Conservation (phyloP, 257 asterid genomes). For the Solanum virginianum region DNA sequence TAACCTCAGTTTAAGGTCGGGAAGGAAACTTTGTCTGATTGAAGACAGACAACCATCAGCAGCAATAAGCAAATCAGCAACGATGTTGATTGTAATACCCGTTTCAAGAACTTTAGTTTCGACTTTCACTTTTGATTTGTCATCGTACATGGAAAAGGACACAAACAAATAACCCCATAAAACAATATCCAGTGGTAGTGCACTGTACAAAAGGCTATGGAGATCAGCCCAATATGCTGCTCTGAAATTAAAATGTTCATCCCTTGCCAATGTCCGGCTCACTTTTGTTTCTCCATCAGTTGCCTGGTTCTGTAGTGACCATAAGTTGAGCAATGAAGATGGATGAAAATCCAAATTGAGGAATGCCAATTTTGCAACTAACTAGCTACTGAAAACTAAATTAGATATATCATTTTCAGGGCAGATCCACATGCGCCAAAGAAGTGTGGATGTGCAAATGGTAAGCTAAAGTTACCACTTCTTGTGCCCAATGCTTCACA, state of each 20-base stretch:
- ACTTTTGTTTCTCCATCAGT: slow-evolving; percentile 39
- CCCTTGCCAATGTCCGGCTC: slow-evolving; percentile 44
- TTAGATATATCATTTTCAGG: neutral
- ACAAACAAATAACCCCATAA: slow-evolving; percentile 57
- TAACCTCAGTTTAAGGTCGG: slow-evolving; percentile 58
- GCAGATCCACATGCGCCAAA: neutral
- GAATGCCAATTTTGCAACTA: neutral
- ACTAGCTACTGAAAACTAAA: neutral
- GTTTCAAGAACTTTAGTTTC: slow-evolving; percentile 30
- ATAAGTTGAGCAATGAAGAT: neutral
- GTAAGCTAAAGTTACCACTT: neutral
- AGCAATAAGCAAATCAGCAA: slow-evolving; percentile 57
- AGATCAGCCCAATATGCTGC: slow-evolving; percentile 87
- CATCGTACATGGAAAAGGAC: slow-evolving; percentile 28
- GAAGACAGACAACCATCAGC: slow-evolving; percentile 78
- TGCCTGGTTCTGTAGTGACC: slow-evolving; percentile 41
- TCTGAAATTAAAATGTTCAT: slow-evolving; percentile 57
- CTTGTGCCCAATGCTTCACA: neutral
- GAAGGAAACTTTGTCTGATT: slow-evolving; percentile 47
- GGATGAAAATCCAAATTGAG: neutral
- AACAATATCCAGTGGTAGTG: slow-evolving; percentile 35
- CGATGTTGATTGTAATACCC: slow-evolving; percentile 26
- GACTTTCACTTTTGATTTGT: slow-evolving; percentile 26
- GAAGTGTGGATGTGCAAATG: neutral
- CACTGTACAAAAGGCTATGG: slow-evolving; percentile 42